phyloP scores from a whole-genome alignment of 257 asterid species.

The Nicotiana paniculata region DNA sequence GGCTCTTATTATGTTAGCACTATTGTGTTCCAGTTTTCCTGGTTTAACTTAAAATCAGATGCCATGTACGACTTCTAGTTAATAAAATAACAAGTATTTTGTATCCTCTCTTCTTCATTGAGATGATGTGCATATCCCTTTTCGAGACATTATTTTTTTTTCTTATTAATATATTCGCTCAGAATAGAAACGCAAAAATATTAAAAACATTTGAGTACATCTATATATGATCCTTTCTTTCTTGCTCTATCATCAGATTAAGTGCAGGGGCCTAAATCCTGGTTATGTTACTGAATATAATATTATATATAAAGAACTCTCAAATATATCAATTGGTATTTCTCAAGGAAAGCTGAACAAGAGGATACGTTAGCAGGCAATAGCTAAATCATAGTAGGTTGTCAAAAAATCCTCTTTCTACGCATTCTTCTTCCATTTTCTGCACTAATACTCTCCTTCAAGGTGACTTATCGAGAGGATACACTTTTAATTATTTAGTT shows the following conservation, averaged over 20 bases:
- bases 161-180: not conserved
- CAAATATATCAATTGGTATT: not conserved
- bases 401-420: not conserved
- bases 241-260: too few species aligned
- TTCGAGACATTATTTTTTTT: too few species aligned
- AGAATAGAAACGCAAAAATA: not conserved
- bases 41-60: not conserved
- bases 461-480: not conserved
- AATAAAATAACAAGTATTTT: not conserved
- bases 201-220: not conserved
- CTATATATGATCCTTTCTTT: too few species aligned
- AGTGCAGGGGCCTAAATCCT: not conserved
- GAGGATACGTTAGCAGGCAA: too few species aligned
- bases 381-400: too few species aligned
- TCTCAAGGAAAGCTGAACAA: not conserved
- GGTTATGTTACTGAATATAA: not conserved
- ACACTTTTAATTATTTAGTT: too few species aligned
- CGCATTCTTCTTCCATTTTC: not conserved
- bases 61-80: not conserved
- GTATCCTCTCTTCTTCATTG: too few species aligned
- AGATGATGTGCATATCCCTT: too few species aligned
- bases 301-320: not conserved
- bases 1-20: conserved; percentile 1
- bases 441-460: not conserved
- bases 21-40: not conserved